phyloP scores from a whole-genome alignment of 805 yeast genomes.

The Wilhelminamyces savonicus region DNA sequence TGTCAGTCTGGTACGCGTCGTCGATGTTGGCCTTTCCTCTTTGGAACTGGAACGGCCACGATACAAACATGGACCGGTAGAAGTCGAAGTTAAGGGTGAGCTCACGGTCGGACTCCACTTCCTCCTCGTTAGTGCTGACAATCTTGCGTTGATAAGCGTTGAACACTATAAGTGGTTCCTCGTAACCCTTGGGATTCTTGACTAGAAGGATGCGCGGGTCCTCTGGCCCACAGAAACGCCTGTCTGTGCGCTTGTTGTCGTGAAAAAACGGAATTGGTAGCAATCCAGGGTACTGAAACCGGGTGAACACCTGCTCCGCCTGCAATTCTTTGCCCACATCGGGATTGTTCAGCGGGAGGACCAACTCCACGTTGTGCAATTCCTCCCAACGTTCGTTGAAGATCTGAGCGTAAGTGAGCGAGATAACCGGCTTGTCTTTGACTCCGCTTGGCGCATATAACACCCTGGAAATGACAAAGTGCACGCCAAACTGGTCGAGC shows the following conservation, averaged over 20 bases:
- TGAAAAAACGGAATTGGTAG: constrained; percentile 3
- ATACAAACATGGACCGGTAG: constrained; percentile 1
- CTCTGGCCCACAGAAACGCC: constrained; percentile 7
- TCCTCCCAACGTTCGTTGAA: constrained; percentile 19
- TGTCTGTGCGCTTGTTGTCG: constrained; percentile 2
- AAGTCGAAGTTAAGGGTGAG: background rate
- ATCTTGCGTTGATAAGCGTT: constrained; percentile 1
- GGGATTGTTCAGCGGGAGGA: constrained; percentile 16
- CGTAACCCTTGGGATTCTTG: constrained; percentile 7
- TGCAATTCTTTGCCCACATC: constrained; percentile 4
- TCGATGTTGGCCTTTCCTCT: background rate
- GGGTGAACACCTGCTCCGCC: no score
- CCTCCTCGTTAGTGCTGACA: background rate
- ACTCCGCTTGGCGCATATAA: constrained; percentile 17
- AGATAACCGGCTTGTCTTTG: constrained; percentile 19
- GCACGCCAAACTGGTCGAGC: constrained; percentile 2
- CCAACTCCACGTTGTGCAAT: constrained; percentile 12
- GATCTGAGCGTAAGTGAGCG: constrained; percentile 17
- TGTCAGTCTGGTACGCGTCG: constrained; percentile 3
- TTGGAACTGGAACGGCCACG: background rate
- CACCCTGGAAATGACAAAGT: constrained; percentile 10
- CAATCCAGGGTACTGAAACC: constrained; percentile 1
- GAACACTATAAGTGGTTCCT: constrained; percentile 8
- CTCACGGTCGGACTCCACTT: background rate
- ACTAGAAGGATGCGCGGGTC: constrained; percentile 9